Evolutionary conservation across 2,329 filamentous ascomycete species (phyloP).

Genomic region (Coniochaeta hoffmannii): DNA sequence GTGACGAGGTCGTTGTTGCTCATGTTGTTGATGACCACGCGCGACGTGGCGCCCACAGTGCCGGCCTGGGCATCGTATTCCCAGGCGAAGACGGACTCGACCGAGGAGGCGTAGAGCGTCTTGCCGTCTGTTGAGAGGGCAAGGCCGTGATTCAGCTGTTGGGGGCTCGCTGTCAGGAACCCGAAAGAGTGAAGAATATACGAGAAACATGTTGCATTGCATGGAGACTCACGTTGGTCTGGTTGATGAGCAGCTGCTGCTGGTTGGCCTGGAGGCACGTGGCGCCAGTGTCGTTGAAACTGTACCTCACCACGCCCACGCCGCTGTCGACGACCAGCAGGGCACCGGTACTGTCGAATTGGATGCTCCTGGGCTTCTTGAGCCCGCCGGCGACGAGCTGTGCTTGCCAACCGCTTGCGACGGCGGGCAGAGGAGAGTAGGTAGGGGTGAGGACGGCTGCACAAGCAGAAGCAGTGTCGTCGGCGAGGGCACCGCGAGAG

Average conservation of each 20-base stretch:
- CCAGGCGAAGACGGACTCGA: slow-evolving; percentile 50
- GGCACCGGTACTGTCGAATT: slow-evolving; percentile 35
- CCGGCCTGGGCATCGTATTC: slow-evolving; percentile 45
- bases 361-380: slow-evolving; percentile 33
- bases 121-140: slow-evolving; percentile 36
- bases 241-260: slow-evolving; percentile 26
- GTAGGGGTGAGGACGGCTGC: slow-evolving; percentile 24
- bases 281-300: slow-evolving; percentile 31
- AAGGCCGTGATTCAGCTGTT: slow-evolving; percentile 42
- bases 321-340: slow-evolving; percentile 37
- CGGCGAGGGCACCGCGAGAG: slow-evolving; percentile 7
- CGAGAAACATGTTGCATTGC: background rate
- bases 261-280: slow-evolving; percentile 31
- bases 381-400: slow-evolving; percentile 34
- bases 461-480: slow-evolving; percentile 16
- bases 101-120: slow-evolving; percentile 44
- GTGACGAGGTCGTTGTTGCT: slow-evolving; percentile 49
- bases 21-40: slow-evolving; percentile 53
- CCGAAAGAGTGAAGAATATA: background rate
- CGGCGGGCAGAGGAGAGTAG: slow-evolving; percentile 25
- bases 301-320: slow-evolving; percentile 32
- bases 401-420: slow-evolving; percentile 35
- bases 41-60: slow-evolving; percentile 30
- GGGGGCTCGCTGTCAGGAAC: background rate
- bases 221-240: slow-evolving; percentile 24